phyloP scores from a whole-genome alignment of 129 eudicot genomes.

The Heracleum sosnowskyi region DNA sequence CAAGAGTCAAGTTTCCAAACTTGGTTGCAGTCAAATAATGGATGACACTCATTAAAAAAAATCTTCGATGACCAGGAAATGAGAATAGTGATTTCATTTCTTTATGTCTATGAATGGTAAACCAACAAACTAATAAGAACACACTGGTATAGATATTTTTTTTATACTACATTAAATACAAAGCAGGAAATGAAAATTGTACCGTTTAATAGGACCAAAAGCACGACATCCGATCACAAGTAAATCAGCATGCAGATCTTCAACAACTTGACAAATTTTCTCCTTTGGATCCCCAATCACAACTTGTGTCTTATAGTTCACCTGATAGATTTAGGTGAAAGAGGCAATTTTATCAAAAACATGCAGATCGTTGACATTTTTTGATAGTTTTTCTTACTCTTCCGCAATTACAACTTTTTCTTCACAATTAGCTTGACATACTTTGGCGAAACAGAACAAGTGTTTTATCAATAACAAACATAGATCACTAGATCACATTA shows the following conservation, averaged over 20 bases:
- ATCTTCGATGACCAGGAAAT: background rate
- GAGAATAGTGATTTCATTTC: background rate
- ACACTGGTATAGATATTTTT: background rate
- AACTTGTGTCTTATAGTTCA: conserved; percentile 40
- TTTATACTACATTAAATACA: background rate
- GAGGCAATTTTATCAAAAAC: too few species aligned
- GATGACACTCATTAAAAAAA: background rate
- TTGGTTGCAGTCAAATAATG: background rate
- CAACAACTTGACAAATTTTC: conserved; percentile 71
- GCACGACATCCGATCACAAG: conserved; percentile 79
- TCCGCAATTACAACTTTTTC: background rate
- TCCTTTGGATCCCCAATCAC: conserved; percentile 77
- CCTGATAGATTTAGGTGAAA: conserved; percentile 19
- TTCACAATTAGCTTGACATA: background rate
- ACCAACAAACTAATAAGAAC: background rate
- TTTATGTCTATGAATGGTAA: background rate
- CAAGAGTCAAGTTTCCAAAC: background rate
- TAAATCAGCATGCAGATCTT: conserved; percentile 62
- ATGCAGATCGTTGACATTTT: background rate
- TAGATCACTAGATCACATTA: too few species aligned
- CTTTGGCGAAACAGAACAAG: background rate
- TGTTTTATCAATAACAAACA: background rate
- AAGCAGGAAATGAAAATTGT: background rate
- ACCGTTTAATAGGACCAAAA: conserved; percentile 84
- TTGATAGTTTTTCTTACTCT: background rate